A percentile compares a stretch with the other conserved stretches of the same genome.
These are phyloP conservation scores for Gossypium bickii DNA, from an alignment of 345 rosid genomes.

Conservation along the genomic window DNA sequence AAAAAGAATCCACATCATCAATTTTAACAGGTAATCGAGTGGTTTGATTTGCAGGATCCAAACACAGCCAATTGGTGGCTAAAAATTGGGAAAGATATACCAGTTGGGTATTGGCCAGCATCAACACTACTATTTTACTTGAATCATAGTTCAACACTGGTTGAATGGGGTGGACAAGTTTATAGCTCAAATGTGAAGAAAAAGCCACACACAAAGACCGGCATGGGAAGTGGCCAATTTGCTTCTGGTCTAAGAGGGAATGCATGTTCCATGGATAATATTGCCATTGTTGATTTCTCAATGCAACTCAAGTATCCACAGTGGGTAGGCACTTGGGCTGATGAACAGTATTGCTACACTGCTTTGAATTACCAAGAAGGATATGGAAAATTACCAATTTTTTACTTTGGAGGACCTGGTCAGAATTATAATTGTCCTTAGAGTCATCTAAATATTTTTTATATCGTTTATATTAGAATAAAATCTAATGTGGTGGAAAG, in stretches of 20 bases:
- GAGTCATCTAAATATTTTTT: background rate
- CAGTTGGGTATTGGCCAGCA: slow-evolving; percentile 47
- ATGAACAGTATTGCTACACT: background rate
- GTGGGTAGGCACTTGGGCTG: background rate
- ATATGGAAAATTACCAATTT: background rate
- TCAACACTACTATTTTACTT: slow-evolving; percentile 24
- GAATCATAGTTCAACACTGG: slow-evolving; percentile 33
- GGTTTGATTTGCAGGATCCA: slow-evolving; percentile 36
- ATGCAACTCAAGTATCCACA: background rate
- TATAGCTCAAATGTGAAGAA: slow-evolving; percentile 36
- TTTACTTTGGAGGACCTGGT: slow-evolving; percentile 9
- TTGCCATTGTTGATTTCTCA: background rate
- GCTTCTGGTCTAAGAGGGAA: background rate
- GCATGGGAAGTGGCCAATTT: slow-evolving; percentile 41
- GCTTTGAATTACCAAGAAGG: background rate
- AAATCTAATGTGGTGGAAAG: background rate
- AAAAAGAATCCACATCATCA: background rate
- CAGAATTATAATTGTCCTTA: background rate
- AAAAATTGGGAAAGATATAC: background rate
- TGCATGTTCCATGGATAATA: background rate
- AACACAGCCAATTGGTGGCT: slow-evolving; percentile 49
- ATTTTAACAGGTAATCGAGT: background rate
- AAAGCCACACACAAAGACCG: slow-evolving; percentile 46
- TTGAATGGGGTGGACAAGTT: slow-evolving; percentile 62
- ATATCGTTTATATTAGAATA: background rate